Percentiles rank a stretch among this genome's conserved stretches.
Evolutionary conservation across 1,284 basidiomycete species (phyloP).

Genomic region (Ustilago trichophora): DNA sequence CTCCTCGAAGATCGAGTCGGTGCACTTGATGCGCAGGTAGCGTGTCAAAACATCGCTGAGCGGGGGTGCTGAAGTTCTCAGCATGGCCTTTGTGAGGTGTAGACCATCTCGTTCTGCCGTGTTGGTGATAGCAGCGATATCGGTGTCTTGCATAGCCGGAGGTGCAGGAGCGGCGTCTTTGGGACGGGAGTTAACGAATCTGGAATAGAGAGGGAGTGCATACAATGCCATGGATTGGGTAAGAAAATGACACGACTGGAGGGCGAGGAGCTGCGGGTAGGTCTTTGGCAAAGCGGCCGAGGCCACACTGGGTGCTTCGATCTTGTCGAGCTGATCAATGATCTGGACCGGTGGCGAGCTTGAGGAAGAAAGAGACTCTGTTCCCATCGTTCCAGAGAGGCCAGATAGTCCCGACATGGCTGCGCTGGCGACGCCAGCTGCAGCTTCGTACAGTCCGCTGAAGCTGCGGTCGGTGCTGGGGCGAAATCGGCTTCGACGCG

Average conservation of each 20-base stretch:
- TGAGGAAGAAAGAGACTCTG: slow-evolving; percentile 37
- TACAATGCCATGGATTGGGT: slow-evolving; percentile 85
- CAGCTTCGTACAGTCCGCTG: slow-evolving; percentile 59
- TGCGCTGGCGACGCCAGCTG: slow-evolving; percentile 55
- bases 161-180: slow-evolving; percentile 67
- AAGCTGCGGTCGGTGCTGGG: slow-evolving; percentile 43
- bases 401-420: slow-evolving; percentile 49
- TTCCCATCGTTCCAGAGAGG: slow-evolving; percentile 26
- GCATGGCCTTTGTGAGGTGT: slow-evolving; percentile 76
- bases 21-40: slow-evolving; percentile 85
- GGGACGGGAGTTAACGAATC: slow-evolving; percentile 68
- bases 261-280: slow-evolving; percentile 87
- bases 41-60: slow-evolving; percentile 88
- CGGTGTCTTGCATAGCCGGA: slow-evolving; percentile 69
- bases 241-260: slow-evolving; percentile 86
- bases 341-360: slow-evolving; percentile 59
- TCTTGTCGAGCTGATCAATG: slow-evolving; percentile 70
- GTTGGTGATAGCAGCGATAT: slow-evolving; percentile 28
- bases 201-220: slow-evolving; percentile 75
- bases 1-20: slow-evolving; percentile 85
- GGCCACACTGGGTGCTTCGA: slow-evolving; percentile 88
- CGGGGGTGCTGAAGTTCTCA: slow-evolving; percentile 86
- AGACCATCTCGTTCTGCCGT: slow-evolving; percentile 68
- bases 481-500: slow-evolving; percentile 24
- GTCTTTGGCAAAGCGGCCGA: slow-evolving; percentile 71